A percentile compares a stretch with the other conserved stretches of the same genome.
These are phyloP conservation scores for Pseudozyma thailandica DNA, from an alignment of 1,284 basidiomycete species.

Conservation along the genomic window DNA sequence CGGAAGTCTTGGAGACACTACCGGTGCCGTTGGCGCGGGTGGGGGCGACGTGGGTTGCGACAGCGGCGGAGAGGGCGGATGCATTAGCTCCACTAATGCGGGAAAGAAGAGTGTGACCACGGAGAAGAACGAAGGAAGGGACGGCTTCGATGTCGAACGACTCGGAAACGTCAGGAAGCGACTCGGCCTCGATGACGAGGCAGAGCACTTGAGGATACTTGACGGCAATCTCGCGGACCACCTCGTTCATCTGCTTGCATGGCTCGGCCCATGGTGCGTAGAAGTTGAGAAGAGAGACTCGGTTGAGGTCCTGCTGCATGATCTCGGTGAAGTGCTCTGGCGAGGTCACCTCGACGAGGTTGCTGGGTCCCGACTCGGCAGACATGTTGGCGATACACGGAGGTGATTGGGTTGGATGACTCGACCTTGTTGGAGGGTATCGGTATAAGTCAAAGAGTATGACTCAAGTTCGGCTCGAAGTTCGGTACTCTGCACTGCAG, in stretches of 20 bases:
- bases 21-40: constrained; percentile 65
- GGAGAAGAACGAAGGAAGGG: constrained; percentile 84
- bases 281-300: constrained; percentile 66
- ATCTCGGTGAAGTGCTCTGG: constrained; percentile 62
- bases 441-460: too few relatives aligned
- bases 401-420: background rate
- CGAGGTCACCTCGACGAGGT: constrained; percentile 62
- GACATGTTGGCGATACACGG: constrained; percentile 14
- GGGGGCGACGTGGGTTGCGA: constrained; percentile 71
- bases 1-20: constrained; percentile 56
- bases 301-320: constrained; percentile 62
- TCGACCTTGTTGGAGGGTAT: too few relatives aligned
- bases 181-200: constrained; percentile 91
- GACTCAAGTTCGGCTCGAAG: too few relatives aligned
- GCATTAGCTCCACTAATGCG: constrained; percentile 87
- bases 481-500: too few relatives aligned
- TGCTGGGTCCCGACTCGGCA: constrained; percentile 38
- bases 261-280: constrained; percentile 68
- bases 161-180: constrained; percentile 86
- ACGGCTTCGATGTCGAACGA: constrained; percentile 93
- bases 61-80: constrained; percentile 74
- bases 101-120: constrained; percentile 86
- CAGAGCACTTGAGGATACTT: constrained; percentile 79
- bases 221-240: constrained; percentile 73
- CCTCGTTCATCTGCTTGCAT: constrained; percentile 66